Percentiles rank a stretch among this genome's conserved stretches.
Evolutionary conservation across 805 yeast genomes (phyloP).

Genomic region (Priceomyces carsonii): DNA sequence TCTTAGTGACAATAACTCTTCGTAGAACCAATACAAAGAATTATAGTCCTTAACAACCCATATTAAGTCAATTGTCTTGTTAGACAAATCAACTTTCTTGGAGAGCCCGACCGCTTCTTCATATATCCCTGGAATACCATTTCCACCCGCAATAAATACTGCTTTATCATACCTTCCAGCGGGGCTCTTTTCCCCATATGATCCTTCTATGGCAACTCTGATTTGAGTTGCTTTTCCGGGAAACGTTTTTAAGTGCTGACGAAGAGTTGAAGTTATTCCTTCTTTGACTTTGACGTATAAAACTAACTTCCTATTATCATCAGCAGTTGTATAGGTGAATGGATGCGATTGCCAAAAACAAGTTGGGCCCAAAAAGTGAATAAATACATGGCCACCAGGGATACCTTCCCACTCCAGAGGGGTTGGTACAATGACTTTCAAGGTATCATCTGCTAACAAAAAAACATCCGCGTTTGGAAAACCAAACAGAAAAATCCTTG

Average conservation of each 20-base stretch:
- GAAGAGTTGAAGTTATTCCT: slow-evolving; percentile 29
- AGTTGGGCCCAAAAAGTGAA: slow-evolving; percentile 46
- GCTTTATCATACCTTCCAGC: slow-evolving; percentile 27
- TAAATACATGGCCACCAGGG: slow-evolving; percentile 66
- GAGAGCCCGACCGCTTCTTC: slow-evolving; percentile 29
- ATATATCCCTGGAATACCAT: slow-evolving; percentile 43
- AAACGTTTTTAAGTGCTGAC: slow-evolving; percentile 17
- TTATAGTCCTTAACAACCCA: slow-evolving; percentile 60
- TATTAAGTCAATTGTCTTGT: slow-evolving; percentile 39
- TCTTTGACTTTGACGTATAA: slow-evolving; percentile 35
- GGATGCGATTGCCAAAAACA: slow-evolving; percentile 72
- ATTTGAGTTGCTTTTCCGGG: slow-evolving; percentile 19
- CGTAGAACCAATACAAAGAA: slow-evolving; percentile 51
- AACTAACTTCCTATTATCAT: slow-evolving; percentile 20
- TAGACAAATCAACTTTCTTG: slow-evolving; percentile 3
- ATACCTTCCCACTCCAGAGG: slow-evolving; percentile 55
- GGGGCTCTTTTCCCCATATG: slow-evolving; percentile 38
- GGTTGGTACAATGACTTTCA: slow-evolving; percentile 50
- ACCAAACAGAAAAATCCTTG: slow-evolving; percentile 61
- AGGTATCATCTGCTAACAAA: slow-evolving; percentile 45
- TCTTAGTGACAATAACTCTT: slow-evolving; percentile 38
- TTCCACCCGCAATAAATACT: slow-evolving; percentile 42
- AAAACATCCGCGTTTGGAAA: slow-evolving; percentile 49
- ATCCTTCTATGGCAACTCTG: slow-evolving; percentile 39
- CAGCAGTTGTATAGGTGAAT: slow-evolving; percentile 44